Evolutionary conservation across 2,329 filamentous ascomycete genomes (phyloP), one percentile per base, ranked within the genome.

Genomic region (Metarhizium album): DNA sequence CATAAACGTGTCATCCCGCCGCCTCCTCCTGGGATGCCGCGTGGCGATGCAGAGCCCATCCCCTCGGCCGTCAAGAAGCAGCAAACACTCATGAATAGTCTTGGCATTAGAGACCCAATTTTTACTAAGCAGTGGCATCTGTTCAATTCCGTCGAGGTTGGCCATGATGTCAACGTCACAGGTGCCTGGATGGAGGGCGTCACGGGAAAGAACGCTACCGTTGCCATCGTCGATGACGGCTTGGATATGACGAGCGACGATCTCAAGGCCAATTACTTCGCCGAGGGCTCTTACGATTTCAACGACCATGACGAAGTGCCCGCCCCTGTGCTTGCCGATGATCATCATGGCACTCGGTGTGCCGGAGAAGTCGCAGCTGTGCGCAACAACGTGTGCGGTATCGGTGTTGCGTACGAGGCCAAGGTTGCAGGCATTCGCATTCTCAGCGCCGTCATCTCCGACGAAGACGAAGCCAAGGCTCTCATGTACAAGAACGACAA

Each of bases 71-170:
- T 84, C 23, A 66, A 76, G 53, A 71, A 75, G 54, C 83, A 86
- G 58, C 67, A 76, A 46, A 67, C 76, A 4, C 71, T 94, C 45
- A 83, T 83, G 57, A 67, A 74, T 47, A 71, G 74, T 2, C 74
- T 98, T n/a, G 74, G 75, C 14, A 97, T 98, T 56, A 67, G 73
- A 31, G 93, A 98, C 62, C 93, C 93, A 18, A 95, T 95, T 48
- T 98, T 97, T 69, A 75, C 79, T 42, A 86, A 94, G 51, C 93
- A 98, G 69, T 98, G 93, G 93, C 93, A 98, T 75, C 73, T 98
- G 45, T 84, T 86, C 72, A 98, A 98, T 64, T 75, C 86, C 0
- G 65, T 86, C 5, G 82, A 95, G 59, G 64, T 82, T 1, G 91
- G 90, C 5, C 87, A 97, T 68, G 93, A 98, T 65, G 79, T 98